Base-by-base conservation (phyloP, 164 flowering plant genomes). In the Chimonanthus salicifolius region DNA sequence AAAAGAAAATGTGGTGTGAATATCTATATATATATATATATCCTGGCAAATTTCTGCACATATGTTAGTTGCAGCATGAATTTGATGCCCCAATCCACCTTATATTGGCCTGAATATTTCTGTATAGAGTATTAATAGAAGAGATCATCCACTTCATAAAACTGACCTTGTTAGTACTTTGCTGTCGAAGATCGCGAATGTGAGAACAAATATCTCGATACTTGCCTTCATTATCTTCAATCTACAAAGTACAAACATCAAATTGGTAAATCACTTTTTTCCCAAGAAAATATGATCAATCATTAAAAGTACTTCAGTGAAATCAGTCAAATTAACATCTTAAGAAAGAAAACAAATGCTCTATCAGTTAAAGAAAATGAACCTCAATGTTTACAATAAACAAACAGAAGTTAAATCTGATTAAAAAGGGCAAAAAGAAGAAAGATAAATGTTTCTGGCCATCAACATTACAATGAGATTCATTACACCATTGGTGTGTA, bases 131-230 rank as follows among this genome's bases (percentile, higher is more conserved):
- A 20, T 20, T 66, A 4, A 66, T 8, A 66, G 6, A 66, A 66
- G 4, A 46, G 47, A 4, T 66, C 47, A 44, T 13, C 3, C 13
- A n/a, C n/a, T 70, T 46, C 58, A 47, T 47, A 58, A 16, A 62
- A 21, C 76, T 58, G 8, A 94, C 99, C 99, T 91, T 91, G 85
- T 92, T 89, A 21, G 80, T 82, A 79, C 82, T 85, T 73, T 85
- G 81, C 50, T 68, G 86, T 64, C 74, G 83, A 63, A 91, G 87
- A 64, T 87, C 88, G 51, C 80, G 83, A 33, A 94, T 84, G 46
- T 72, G 64, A 69, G 71, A 47, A 48, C 58, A 44, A 45, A 81
- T 75, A 33, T 87, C 91, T 33, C 77, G 80, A 51, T 73, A 71
- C 82, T 81, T 88, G 50, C 60, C 84, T 62, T 82, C 90, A 70